phyloP scores from a whole-genome alignment of 345 rosid genomes.

The Geranium rotundifolium region DNA sequence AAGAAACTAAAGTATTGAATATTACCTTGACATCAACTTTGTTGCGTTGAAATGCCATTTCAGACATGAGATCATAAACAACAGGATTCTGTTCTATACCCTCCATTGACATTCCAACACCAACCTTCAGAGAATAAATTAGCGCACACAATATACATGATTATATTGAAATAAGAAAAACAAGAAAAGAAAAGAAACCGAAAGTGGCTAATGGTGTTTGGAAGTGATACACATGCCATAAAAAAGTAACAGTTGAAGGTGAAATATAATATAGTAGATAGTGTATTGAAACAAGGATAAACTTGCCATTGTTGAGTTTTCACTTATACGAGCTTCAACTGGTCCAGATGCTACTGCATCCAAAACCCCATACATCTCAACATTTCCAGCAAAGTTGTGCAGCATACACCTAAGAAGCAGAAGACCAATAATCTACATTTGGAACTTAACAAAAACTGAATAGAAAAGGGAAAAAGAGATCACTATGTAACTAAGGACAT shows the following conservation, averaged over 20 bases:
- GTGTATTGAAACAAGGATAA: neutral
- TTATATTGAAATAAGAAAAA: neutral
- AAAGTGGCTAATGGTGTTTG: neutral
- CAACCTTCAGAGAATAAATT: constrained; percentile 37
- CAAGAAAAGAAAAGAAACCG: neutral
- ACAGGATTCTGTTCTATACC: constrained; percentile 77
- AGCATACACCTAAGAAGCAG: constrained; percentile 60
- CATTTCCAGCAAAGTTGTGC: constrained; percentile 65
- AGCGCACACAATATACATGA: constrained; percentile 4
- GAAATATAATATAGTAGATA: neutral
- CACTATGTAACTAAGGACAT: neutral
- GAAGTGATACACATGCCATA: neutral
- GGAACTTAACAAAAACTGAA: neutral
- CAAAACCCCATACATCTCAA: constrained; percentile 61
- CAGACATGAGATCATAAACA: constrained; percentile 66
- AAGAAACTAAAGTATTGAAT: neutral
- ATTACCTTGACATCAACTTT: constrained; percentile 55
- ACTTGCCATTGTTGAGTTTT: constrained; percentile 58
- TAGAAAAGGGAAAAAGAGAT: neutral
- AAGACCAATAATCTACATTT: constrained; percentile 6
- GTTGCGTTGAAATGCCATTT: constrained; percentile 57
- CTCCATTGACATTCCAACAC: constrained; percentile 74
- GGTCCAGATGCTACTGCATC: constrained; percentile 65
- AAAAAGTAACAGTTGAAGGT: neutral
- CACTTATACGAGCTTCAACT: constrained; percentile 43